Percentiles rank a stretch among this genome's conserved stretches.
phyloP scores from a whole-genome alignment of 164 flowering plant genomes.

The Tinospora cordifolia region DNA sequence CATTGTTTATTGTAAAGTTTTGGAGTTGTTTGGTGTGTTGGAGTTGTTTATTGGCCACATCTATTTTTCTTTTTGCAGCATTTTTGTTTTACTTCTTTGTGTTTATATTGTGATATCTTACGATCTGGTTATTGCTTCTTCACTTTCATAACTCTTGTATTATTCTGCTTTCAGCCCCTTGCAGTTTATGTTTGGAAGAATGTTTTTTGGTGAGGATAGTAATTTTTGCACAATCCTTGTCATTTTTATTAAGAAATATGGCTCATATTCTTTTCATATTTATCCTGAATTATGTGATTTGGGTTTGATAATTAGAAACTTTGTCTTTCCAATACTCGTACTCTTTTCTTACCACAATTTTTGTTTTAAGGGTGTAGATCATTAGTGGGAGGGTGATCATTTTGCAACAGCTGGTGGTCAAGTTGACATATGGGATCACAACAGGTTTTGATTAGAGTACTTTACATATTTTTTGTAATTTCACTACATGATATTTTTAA shows the following conservation, averaged over 20 bases:
- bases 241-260: not conserved
- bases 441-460: conserved; percentile 43
- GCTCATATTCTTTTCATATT: not conserved
- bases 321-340: not conserved
- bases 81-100: too few species aligned
- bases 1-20: too few species aligned
- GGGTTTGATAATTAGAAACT: not conserved
- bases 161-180: conserved; percentile 47
- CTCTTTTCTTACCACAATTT: not conserved
- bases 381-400: conserved; percentile 70
- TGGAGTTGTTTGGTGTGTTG: too few species aligned
- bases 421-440: conserved; percentile 94
- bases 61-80: too few species aligned
- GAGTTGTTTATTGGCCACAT: too few species aligned
- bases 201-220: conserved; percentile 60
- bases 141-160: not conserved
- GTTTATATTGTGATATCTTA: not conserved
- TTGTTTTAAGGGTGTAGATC: conserved; percentile 72
- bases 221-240: not conserved
- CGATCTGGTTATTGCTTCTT: not conserved
- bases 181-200: conserved; percentile 68
- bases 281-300: not conserved
- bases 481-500: conserved; percentile 4
- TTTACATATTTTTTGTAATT: not conserved
- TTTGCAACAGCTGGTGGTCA: conserved; percentile 97